Base-by-base conservation (phyloP, 805 yeast species). In the Isabelozyma gotoi region DNA sequence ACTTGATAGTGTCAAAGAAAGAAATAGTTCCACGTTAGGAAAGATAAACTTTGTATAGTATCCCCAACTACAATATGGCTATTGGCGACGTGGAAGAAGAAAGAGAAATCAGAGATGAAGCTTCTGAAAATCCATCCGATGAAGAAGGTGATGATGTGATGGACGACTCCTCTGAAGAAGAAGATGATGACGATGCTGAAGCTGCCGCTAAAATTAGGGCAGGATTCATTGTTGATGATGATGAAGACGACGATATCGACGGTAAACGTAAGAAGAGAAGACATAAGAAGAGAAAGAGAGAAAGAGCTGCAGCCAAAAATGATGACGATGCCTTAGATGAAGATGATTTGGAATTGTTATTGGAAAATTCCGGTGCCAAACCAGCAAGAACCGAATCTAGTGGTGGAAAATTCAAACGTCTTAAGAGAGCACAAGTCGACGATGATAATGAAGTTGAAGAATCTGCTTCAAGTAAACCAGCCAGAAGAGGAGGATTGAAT, bases 141-240 rank as follows among this genome's bases (percentile, higher is more conserved):
- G 71, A 60, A 33, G 67, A 66, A 33, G 64, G 61, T 16, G 60
- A 59, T 38, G 74, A 69, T 43, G 53, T 71, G 15, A 76, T 77
- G 47, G 94, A 60, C 35, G 67, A 87, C 53, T 86, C 95, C 7
- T 85, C 94, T 10, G 95, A 87, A 43, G 97, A 91, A 47, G 97
- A 90, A 33, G 96, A 88, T 31, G 91, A 84, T 37, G 96, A 70
- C 34, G 96, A 90, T 57, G 97, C 86, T 57, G 97, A 91, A 51
- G 97, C 91, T 57, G 81, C 86, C 38, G 78, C 84, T 51, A 80
- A 79, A 54, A 85, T 91, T 34, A 80, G 92, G 38, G 96, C 90
- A 48, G 97, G 97, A 0, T 90, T 92, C 64, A 91, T 92, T 56
- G 97, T 88, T 7, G 97, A 90, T 55, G 96, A 88, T 54, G 96